Percentiles rank a stretch among this genome's conserved stretches.
Conservation (phyloP, 2,329 filamentous ascomycete species). For the Fusarium floridanum region DNA sequence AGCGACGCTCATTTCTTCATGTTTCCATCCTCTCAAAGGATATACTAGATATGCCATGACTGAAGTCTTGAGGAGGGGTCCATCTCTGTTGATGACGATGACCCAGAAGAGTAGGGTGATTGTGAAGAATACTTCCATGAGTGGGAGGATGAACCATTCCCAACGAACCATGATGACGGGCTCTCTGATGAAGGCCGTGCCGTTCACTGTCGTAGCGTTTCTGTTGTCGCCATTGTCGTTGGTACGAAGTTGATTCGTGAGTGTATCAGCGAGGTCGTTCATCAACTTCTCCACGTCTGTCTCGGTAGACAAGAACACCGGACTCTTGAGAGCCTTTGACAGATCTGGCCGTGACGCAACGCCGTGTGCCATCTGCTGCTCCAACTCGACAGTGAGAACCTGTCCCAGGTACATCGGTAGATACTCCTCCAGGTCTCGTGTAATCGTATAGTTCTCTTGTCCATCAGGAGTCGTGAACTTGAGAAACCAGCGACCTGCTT, state of each 20-base stretch:
- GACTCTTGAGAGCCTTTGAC: background rate
- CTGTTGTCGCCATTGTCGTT: slow-evolving; percentile 7
- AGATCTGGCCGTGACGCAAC: background rate
- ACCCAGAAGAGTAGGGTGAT: background rate
- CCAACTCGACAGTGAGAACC: background rate
- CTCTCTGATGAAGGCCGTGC: background rate
- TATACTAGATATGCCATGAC: slow-evolving; percentile 10
- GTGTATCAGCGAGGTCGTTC: background rate
- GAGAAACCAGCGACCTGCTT: background rate
- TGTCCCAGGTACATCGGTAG: background rate
- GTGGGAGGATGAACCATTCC: slow-evolving; percentile 12
- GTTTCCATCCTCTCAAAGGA: background rate
- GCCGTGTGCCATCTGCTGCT: background rate
- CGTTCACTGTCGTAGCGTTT: background rate
- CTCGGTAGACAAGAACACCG: background rate
- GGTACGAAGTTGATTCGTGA: slow-evolving; percentile 20
- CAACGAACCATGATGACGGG: slow-evolving; percentile 16
- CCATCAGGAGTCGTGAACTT: background rate
- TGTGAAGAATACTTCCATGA: slow-evolving; percentile 1
- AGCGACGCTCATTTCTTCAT: background rate
- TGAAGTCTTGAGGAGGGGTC: slow-evolving; percentile 11
- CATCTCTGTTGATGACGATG: background rate
- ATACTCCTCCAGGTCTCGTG: background rate
- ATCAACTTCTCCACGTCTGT: slow-evolving; percentile 6
- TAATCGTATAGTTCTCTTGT: background rate